Conservation (phyloP, 2,329 filamentous ascomycete species). For the Nemania bipapillata region DNA sequence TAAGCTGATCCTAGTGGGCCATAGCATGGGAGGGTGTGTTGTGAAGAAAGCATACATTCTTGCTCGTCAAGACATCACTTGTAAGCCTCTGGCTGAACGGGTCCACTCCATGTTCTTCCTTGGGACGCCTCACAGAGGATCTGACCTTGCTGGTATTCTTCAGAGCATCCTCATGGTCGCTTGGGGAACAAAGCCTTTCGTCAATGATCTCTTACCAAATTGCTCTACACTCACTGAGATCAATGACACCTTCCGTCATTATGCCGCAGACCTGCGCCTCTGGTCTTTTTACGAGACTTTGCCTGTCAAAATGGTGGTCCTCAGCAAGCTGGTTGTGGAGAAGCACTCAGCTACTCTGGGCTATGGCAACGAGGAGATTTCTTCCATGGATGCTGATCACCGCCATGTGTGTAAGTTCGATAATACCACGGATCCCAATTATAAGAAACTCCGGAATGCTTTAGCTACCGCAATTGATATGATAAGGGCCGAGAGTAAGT, state of each 20-base stretch:
- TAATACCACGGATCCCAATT: slow-evolving; percentile 49
- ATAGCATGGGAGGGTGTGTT: slow-evolving; percentile 60
- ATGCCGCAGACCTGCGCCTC: slow-evolving; percentile 52
- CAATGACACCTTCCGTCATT: slow-evolving; percentile 59
- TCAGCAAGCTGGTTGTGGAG: slow-evolving; percentile 52
- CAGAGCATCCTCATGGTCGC: slow-evolving; percentile 53
- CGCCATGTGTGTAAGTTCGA: slow-evolving; percentile 54
- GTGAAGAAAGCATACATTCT: slow-evolving; percentile 54
- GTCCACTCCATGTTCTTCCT: slow-evolving; percentile 55
- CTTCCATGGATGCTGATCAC: slow-evolving; percentile 52
- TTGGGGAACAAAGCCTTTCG: slow-evolving; percentile 52
- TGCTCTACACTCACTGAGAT: slow-evolving; percentile 54
- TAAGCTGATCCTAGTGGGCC: slow-evolving; percentile 57
- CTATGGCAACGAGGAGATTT: slow-evolving; percentile 46
- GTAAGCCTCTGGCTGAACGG: slow-evolving; percentile 46
- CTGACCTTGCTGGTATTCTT: slow-evolving; percentile 53
- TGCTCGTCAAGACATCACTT: slow-evolving; percentile 49
- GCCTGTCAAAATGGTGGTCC: slow-evolving; percentile 43
- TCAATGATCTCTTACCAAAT: slow-evolving; percentile 54
- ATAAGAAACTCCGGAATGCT: slow-evolving; percentile 49
- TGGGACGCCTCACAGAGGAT: slow-evolving; percentile 56
- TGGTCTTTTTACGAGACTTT: slow-evolving; percentile 61
- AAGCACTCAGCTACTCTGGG: slow-evolving; percentile 43
- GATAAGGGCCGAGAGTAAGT: slow-evolving; percentile 34
- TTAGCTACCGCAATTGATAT: slow-evolving; percentile 48